A percentile compares a stretch with the other conserved stretches of the same genome.
phyloP scores from a whole-genome alignment of 352 stramenopile species.

The Peronospora tabacina region DNA sequence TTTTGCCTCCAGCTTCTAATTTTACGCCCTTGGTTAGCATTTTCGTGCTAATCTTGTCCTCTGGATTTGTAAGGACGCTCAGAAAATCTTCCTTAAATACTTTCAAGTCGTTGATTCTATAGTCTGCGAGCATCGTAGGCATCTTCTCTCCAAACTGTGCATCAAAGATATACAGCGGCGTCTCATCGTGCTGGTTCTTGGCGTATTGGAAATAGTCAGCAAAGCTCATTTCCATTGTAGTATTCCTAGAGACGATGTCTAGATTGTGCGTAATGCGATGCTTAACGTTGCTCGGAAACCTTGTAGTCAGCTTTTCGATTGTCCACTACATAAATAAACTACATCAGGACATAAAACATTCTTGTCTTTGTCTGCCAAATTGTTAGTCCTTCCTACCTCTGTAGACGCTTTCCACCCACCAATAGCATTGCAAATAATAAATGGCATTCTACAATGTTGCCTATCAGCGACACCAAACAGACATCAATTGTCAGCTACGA shows the following conservation, averaged over 20 bases:
- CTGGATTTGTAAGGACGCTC: slow-evolving; percentile 23
- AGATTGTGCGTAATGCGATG: slow-evolving; percentile 77
- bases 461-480: slow-evolving; percentile 18
- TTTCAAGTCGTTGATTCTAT: slow-evolving; percentile 48
- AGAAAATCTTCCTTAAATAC: slow-evolving; percentile 78
- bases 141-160: slow-evolving; percentile 78
- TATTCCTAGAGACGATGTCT: slow-evolving; percentile 45
- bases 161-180: slow-evolving; percentile 85
- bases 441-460: slow-evolving; percentile 59
- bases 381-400: slow-evolving; percentile 25
- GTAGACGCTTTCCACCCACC: slow-evolving; percentile 60
- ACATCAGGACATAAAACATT: neutral
- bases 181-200: slow-evolving; percentile 66
- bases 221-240: slow-evolving; percentile 72
- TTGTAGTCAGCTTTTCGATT: slow-evolving; percentile 45
- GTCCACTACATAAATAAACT: slow-evolving; percentile 45
- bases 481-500: neutral
- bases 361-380: neutral
- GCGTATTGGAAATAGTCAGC: slow-evolving; percentile 64
- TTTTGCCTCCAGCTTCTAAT: slow-evolving; percentile 31
- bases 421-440: slow-evolving; percentile 69
- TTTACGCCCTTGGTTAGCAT: slow-evolving; percentile 20
- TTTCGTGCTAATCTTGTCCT: slow-evolving; percentile 17
- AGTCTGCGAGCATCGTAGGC: slow-evolving; percentile 59
- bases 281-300: slow-evolving; percentile 43